phyloP scores from a whole-genome alignment of 2,329 filamentous ascomycete genomes.

The Blumeria graminis region DNA sequence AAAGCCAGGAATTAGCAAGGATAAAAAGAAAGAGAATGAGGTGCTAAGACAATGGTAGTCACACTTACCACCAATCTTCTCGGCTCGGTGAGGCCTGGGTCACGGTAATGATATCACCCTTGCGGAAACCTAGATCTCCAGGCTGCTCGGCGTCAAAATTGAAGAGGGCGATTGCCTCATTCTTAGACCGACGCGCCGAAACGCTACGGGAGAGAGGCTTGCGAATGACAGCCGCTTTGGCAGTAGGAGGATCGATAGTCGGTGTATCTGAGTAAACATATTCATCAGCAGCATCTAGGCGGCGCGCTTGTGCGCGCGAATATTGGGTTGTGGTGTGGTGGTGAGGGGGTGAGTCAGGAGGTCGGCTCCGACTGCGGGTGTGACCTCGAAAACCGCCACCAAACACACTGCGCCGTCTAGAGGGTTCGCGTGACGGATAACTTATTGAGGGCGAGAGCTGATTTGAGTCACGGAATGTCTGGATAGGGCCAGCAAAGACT shows the following conservation, averaged over 20 bases:
- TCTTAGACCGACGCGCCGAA: slow-evolving; percentile 40
- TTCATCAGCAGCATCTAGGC: slow-evolving; percentile 17
- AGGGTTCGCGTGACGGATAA: slow-evolving; percentile 12
- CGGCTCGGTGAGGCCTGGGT: slow-evolving; percentile 83
- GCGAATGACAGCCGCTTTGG: slow-evolving; percentile 26
- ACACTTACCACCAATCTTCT: slow-evolving; percentile 73
- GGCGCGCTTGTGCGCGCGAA: background rate
- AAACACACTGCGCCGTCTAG: slow-evolving; percentile 41
- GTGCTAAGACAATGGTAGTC: too few species aligned
- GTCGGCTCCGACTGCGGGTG: too few species aligned
- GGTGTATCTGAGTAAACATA: slow-evolving; percentile 29
- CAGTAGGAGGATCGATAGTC: slow-evolving; percentile 15
- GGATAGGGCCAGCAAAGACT: slow-evolving; percentile 67
- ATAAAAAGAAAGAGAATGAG: too few species aligned
- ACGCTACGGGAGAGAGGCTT: slow-evolving; percentile 69
- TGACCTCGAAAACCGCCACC: slow-evolving; percentile 33
- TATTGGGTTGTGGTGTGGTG: background rate
- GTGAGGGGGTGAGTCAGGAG: slow-evolving; percentile 4
- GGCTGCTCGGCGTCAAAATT: slow-evolving; percentile 88
- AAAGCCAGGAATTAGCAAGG: background rate
- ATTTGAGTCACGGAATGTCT: slow-evolving; percentile 16
- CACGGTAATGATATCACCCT: slow-evolving; percentile 88
- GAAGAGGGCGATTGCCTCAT: slow-evolving; percentile 77
- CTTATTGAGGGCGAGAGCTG: background rate
- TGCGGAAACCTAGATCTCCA: slow-evolving; percentile 85